A percentile compares a stretch with the other conserved stretches of the same genome.
phyloP scores from a whole-genome alignment of 345 rosid genomes.

The Linum lewisii region DNA sequence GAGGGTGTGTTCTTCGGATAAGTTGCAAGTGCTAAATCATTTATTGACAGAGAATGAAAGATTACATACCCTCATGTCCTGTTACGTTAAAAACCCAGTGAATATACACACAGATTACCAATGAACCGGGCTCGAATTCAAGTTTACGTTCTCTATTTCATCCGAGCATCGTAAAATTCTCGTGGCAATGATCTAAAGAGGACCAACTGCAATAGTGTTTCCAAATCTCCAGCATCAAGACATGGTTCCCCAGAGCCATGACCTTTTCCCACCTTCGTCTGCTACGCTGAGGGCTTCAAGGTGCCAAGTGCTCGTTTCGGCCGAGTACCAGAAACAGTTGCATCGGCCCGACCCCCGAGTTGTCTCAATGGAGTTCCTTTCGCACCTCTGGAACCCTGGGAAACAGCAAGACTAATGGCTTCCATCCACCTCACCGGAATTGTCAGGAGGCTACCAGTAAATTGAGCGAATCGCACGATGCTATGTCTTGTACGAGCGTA shows the following conservation, averaged over 20 bases:
- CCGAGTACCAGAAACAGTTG: constrained; percentile 29
- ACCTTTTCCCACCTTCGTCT: constrained; percentile 49
- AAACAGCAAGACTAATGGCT: constrained; percentile 62
- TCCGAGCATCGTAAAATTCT: too few relatives aligned
- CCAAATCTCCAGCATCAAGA: constrained; percentile 45
- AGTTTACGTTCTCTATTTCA: too few relatives aligned
- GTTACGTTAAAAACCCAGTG: too few relatives aligned
- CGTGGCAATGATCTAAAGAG: constrained; percentile 9
- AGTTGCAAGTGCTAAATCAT: too few relatives aligned
- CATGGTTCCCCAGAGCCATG: constrained; percentile 51
- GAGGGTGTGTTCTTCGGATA: too few relatives aligned
- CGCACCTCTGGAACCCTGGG: constrained; percentile 36
- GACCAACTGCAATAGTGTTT: constrained; percentile 41
- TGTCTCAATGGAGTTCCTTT: constrained; percentile 53
- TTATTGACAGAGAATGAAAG: too few relatives aligned
- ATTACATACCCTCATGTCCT: too few relatives aligned
- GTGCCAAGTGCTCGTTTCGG: constrained; percentile 41
- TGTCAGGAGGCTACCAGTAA: constrained; percentile 36
- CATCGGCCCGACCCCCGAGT: constrained; percentile 65
- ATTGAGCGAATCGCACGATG: constrained; percentile 41
- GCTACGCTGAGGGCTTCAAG: constrained; percentile 61
- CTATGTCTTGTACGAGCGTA: constrained; percentile 26
- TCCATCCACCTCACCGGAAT: constrained; percentile 59
- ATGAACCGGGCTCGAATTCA: too few relatives aligned
- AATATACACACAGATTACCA: too few relatives aligned